phyloP scores from a whole-genome alignment of 345 rosid genomes.

The Populus alba region DNA sequence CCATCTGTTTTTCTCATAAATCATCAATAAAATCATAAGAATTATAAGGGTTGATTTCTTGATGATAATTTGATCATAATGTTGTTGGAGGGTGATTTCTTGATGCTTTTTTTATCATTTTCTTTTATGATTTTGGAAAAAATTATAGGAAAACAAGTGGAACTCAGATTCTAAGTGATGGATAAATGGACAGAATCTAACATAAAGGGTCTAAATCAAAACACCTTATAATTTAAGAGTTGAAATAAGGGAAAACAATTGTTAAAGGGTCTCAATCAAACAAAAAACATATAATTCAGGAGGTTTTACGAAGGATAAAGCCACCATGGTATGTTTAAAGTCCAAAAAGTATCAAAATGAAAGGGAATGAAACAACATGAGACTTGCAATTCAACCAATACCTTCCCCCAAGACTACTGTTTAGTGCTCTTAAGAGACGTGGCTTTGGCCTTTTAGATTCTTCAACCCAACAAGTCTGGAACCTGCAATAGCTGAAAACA shows the following conservation, averaged over 20 bases:
- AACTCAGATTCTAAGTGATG: background rate
- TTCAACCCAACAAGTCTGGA: constrained; percentile 76
- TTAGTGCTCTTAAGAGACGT: constrained; percentile 79
- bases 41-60: background rate
- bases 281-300: background rate
- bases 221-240: background rate
- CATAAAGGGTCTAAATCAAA: background rate
- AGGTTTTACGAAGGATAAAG: background rate
- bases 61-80: background rate
- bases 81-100: background rate
- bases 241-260: background rate
- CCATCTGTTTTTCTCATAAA: background rate
- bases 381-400: constrained; percentile 12
- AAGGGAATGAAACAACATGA: background rate
- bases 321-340: background rate
- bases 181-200: background rate
- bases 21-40: background rate
- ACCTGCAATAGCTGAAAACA: constrained; percentile 40
- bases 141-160: background rate
- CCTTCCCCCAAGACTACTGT: constrained; percentile 88
- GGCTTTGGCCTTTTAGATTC: constrained; percentile 74
- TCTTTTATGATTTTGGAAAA: background rate
- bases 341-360: background rate
- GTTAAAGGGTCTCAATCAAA: background rate
- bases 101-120: background rate